Evolutionary conservation across 257 asterid genomes (phyloP).

Genomic region (Sherardia arvensis): DNA sequence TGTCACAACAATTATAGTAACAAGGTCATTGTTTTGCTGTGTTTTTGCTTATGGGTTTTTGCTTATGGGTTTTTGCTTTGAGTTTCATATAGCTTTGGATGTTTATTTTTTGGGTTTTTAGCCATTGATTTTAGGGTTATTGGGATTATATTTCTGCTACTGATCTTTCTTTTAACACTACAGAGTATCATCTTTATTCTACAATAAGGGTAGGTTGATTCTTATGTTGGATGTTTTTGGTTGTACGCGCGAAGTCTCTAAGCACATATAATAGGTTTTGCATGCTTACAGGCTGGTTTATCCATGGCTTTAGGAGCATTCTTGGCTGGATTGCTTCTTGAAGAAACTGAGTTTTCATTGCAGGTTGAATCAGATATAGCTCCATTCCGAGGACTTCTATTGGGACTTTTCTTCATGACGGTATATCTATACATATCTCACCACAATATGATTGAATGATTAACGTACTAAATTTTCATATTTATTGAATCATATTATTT

Average conservation of each 20-base stretch:
- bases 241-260: not conserved
- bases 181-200: no score
- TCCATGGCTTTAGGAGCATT: constrained; percentile 99
- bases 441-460: not conserved
- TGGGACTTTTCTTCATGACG: constrained; percentile 99
- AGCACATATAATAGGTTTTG: not conserved
- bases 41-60: no score
- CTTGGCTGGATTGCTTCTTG: constrained; percentile 99
- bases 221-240: constrained; percentile 10
- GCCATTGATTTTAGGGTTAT: no score
- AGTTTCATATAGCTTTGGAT: no score
- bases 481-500: not conserved
- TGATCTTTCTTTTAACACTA: no score
- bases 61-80: no score
- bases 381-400: constrained; percentile 95
- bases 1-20: no score
- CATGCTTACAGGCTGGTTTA: constrained; percentile 78
- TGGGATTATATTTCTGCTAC: no score
- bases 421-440: constrained; percentile 27
- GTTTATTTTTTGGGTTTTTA: no score
- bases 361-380: constrained; percentile 99
- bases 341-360: constrained; percentile 96
- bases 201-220: constrained; percentile 64
- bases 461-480: not conserved
- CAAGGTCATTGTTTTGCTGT: no score